Percentiles rank a stretch among this genome's conserved stretches.
Conservation (phyloP, 225 moss, liverwort and hornwort species). For the Pseudisothecium myosuroides region DNA sequence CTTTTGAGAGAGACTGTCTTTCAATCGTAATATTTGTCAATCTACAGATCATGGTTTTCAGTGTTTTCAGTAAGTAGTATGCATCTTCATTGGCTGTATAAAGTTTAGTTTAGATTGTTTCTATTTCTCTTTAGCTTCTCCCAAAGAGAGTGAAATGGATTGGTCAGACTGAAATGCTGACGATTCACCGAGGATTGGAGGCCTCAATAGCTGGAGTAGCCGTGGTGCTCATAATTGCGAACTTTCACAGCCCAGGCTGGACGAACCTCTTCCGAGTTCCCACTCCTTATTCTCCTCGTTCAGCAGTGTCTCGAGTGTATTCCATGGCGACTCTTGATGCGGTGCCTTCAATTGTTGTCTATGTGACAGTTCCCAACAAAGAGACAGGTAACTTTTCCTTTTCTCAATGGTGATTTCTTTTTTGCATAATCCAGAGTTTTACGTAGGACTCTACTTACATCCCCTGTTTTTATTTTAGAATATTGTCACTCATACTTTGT, state of each 20-base stretch:
- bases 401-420: not conserved
- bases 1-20: not conserved
- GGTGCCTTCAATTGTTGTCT: constrained; percentile 61
- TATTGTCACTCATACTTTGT: not conserved
- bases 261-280: constrained; percentile 12
- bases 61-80: not conserved
- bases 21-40: not conserved
- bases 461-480: not conserved
- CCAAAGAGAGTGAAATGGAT: constrained; percentile 16
- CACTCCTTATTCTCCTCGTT: constrained; percentile 1
- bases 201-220: constrained; percentile 31
- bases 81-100: not conserved
- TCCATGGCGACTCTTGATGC: constrained; percentile 60
- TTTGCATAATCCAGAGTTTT: not conserved
- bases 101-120: not conserved
- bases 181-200: constrained; percentile 30
- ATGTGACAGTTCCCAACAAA: constrained; percentile 74
- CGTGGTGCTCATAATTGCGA: constrained; percentile 51
- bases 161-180: constrained; percentile 28
- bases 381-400: constrained; percentile 44
- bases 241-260: constrained; percentile 50
- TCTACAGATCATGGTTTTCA: not conserved
- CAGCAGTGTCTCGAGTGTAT: constrained; percentile 18
- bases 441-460: not conserved
- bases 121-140: not conserved